Conservation (phyloP, 345 rosid genomes). For the Trapa incisa region DNA sequence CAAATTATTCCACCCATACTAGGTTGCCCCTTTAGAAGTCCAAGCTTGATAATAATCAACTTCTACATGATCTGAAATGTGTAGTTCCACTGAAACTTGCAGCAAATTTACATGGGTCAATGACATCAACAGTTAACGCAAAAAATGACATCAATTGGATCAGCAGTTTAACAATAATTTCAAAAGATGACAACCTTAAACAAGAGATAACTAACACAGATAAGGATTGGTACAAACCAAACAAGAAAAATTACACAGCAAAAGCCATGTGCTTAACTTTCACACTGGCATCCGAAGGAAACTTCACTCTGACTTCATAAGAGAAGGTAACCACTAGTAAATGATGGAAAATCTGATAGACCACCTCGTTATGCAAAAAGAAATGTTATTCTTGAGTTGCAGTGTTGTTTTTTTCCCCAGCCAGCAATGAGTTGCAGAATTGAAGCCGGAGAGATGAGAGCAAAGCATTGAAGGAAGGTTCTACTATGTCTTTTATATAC, state of each 20-base stretch:
- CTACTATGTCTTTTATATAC: constrained; percentile 44
- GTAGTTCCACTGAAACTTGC: no score
- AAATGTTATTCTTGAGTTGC: neutral
- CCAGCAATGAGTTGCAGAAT: neutral
- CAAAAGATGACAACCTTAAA: no score
- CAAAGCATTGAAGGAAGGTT: constrained; percentile 18
- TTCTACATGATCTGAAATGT: no score
- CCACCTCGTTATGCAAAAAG: constrained; percentile 6
- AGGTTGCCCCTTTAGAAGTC: no score
- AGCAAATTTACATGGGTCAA: no score
- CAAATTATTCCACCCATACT: no score
- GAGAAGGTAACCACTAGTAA: neutral
- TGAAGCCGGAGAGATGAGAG: neutral
- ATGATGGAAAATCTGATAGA: neutral
- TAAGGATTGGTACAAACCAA: neutral
- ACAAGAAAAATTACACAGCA: neutral
- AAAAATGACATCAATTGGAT: no score
- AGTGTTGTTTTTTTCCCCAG: no score
- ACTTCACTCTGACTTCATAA: neutral
- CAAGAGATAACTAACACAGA: no score
- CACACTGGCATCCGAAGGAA: neutral
- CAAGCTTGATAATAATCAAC: no score
- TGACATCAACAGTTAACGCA: no score
- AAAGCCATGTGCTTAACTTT: neutral
- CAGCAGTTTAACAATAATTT: no score